Percentiles rank a stretch among this genome's conserved stretches.
These are phyloP conservation scores for Xylariaceae sp. DNA, from an alignment of 2,329 filamentous ascomycete genomes.

Conservation along the genomic window DNA sequence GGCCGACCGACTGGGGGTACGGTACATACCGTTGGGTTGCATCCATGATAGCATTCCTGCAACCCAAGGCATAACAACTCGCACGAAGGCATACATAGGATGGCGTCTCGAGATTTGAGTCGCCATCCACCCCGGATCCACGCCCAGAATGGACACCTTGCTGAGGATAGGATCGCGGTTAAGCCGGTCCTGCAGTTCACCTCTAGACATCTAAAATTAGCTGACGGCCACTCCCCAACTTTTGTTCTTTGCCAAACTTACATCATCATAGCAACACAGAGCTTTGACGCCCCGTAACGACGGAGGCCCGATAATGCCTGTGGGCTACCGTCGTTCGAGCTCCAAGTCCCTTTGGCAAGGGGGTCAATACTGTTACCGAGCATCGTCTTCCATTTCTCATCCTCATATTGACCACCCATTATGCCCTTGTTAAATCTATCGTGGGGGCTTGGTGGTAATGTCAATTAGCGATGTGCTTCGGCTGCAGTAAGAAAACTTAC, in stretches of 20 bases:
- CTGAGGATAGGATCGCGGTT: conserved; percentile 1
- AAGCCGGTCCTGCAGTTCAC: not conserved
- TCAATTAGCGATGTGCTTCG: not conserved
- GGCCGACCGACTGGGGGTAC: conserved; percentile 1
- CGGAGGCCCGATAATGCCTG: conserved; percentile 1
- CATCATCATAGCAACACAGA: conserved; percentile 13
- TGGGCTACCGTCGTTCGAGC: not conserved
- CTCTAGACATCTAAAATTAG: not conserved
- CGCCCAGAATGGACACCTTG: conserved; percentile 1
- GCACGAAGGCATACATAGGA: not conserved
- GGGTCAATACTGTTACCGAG: conserved; percentile 2
- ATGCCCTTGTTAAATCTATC: conserved; percentile 1
- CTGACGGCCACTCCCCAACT: not conserved
- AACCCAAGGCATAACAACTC: not conserved
- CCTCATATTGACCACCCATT: not conserved
- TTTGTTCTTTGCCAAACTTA: conserved; percentile 3
- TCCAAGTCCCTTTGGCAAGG: conserved; percentile 7
- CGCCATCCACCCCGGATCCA: conserved; percentile 4
- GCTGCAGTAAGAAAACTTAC: conserved; percentile 3
- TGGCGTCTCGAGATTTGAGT: not conserved
- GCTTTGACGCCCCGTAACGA: conserved; percentile 15
- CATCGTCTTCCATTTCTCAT: conserved; percentile 5
- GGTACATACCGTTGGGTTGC: not conserved
- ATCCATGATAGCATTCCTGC: conserved; percentile 3
- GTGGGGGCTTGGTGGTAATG: not conserved